phyloP scores from a whole-genome alignment of 73 alveolate species.

The Blepharisma japonicum region DNA sequence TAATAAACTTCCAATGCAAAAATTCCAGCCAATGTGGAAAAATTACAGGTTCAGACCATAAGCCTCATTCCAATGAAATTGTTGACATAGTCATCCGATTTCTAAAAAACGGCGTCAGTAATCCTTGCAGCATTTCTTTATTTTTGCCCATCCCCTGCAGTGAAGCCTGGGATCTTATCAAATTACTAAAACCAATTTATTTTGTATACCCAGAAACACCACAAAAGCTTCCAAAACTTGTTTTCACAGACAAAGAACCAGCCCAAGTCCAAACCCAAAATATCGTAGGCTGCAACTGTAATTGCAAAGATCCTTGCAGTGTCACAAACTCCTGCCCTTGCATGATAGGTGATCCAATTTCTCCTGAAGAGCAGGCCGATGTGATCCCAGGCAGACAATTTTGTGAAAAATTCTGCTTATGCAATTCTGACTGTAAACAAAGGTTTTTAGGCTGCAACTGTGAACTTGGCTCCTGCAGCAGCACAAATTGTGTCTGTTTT shows the following conservation, averaged over 20 bases:
- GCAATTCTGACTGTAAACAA: constrained; percentile 14
- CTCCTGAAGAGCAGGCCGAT: no score
- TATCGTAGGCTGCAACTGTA: not conserved
- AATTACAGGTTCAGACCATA: not conserved
- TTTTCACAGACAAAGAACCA: not conserved
- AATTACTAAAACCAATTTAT: not conserved
- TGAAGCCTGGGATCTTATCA: not conserved
- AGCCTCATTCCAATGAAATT: not conserved
- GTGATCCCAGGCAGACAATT: not conserved
- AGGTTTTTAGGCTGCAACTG: constrained; percentile 28
- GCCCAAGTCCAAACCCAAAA: not conserved
- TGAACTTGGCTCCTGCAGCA: not conserved
- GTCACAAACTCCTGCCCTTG: constrained; percentile 7
- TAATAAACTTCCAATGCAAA: not conserved
- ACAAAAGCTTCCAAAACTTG: not conserved
- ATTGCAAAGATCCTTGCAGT: not conserved
- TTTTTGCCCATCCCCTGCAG: not conserved
- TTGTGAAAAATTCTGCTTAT: constrained; percentile 15
- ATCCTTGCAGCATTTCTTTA: constrained; percentile 25
- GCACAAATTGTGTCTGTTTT: constrained; percentile 13
- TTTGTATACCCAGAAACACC: not conserved
- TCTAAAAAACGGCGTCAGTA: not conserved
- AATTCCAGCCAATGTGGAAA: not conserved
- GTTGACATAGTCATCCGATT: not conserved
- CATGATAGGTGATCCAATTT: not conserved